Conservation (phyloP, 768 basidiomycete species). For the Amanita exitialis region DNA sequence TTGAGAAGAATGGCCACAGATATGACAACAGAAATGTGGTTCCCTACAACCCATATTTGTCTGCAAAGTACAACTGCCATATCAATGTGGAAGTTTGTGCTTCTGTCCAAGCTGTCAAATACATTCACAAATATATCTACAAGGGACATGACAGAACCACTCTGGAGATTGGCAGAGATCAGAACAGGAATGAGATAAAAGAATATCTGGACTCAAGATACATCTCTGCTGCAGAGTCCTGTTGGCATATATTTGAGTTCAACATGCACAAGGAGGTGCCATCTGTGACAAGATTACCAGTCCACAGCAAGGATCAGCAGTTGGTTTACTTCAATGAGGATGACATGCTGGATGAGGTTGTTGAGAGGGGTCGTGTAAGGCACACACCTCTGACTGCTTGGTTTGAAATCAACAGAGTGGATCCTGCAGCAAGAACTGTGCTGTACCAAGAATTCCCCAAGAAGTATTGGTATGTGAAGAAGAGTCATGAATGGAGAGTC, state of each 20-base stretch:
- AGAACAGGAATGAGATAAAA: conserved; percentile 25
- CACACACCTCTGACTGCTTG: conserved; percentile 17
- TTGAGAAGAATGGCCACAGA: not conserved
- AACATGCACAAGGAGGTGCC: conserved; percentile 25
- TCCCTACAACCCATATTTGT: conserved; percentile 26
- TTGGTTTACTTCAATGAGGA: conserved; percentile 22
- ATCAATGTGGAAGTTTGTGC: conserved; percentile 38
- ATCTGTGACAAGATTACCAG: conserved; percentile 28
- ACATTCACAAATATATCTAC: conserved; percentile 38
- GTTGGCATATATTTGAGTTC: conserved; percentile 22
- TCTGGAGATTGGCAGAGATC: conserved; percentile 16
- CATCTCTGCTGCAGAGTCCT: conserved; percentile 19
- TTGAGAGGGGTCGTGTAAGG: conserved; percentile 13
- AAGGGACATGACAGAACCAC: conserved; percentile 35
- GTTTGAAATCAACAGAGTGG: not conserved
- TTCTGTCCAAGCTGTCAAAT: conserved; percentile 30
- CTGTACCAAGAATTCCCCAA: not conserved
- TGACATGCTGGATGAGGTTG: conserved; percentile 16
- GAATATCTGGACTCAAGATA: conserved; percentile 25
- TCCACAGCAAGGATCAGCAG: no score
- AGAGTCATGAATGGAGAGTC: not conserved
- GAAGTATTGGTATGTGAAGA: not conserved
- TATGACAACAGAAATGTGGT: conserved; percentile 31
- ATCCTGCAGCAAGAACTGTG: not conserved
- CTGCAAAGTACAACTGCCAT: conserved; percentile 29